Conservation (phyloP, 2,329 filamentous ascomycete genomes). For the Coniochaeta ligniaria region DNA sequence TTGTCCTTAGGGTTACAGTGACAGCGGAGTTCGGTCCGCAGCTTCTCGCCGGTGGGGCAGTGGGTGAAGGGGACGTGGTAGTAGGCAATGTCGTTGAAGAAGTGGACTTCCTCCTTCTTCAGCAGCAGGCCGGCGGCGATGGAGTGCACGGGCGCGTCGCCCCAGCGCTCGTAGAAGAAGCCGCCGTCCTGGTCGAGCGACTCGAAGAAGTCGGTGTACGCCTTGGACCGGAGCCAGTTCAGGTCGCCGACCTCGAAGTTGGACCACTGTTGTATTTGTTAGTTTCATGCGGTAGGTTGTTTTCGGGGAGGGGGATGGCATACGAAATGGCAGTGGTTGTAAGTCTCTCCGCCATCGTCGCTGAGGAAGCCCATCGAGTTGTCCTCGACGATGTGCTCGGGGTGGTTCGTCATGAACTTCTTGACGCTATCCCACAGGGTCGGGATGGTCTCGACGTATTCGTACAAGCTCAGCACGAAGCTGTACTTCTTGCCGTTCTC, state of each 20-base stretch:
- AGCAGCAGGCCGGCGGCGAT: constrained; percentile 84
- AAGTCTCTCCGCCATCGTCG: constrained; percentile 83
- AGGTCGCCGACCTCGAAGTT: constrained; percentile 97
- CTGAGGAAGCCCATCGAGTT: constrained; percentile 91
- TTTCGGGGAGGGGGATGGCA: constrained; percentile 25
- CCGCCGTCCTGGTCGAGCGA: constrained; percentile 83
- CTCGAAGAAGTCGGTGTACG: constrained; percentile 88
- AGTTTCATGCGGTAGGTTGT: constrained; percentile 5
- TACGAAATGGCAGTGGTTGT: constrained; percentile 97
- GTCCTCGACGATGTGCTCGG: constrained; percentile 74
- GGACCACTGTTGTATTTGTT: constrained; percentile 64
- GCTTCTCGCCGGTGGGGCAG: constrained; percentile 86
- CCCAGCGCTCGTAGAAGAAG: constrained; percentile 99
- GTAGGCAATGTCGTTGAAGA: constrained; percentile 98
- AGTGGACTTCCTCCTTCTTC: constrained; percentile 90
- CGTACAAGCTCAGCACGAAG: constrained; percentile 90
- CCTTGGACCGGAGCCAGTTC: constrained; percentile 83
- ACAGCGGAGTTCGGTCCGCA: constrained; percentile 77
- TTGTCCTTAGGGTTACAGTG: constrained; percentile 94
- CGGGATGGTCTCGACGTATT: constrained; percentile 93
- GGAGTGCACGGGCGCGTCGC: constrained; percentile 96
- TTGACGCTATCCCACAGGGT: constrained; percentile 94
- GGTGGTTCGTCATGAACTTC: constrained; percentile 86
- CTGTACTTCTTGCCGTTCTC: constrained; percentile 98
- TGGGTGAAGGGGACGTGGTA: constrained; percentile 98